Base-by-base conservation (phyloP, 495 filamentous ascomycete species). In the Astrothelium macrocarpum region DNA sequence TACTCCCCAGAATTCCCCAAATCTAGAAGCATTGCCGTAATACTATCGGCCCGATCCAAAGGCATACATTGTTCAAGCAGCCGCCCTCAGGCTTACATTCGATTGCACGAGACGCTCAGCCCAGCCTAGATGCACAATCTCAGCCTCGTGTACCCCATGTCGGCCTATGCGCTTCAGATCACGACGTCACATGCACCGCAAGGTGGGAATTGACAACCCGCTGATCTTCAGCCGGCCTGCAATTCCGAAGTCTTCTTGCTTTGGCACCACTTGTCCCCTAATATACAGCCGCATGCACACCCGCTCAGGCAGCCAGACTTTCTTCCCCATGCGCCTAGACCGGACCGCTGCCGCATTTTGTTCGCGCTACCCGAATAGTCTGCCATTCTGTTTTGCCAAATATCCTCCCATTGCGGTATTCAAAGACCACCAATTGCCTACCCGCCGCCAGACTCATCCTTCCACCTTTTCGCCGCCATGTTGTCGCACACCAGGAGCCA, bases 121-220 rank as follows among this genome's bases (percentile, higher is more conserved):
- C n/a, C n/a, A n/a, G n/a, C n/a, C n/a, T n/a, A n/a, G n/a, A n/a
- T n/a, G n/a, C n/a, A n/a, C n/a, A n/a, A n/a, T n/a, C n/a, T n/a
- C n/a, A n/a, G n/a, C n/a, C n/a, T n/a, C n/a, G n/a, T n/a, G n/a
- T n/a, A n/a, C n/a, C n/a, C n/a, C n/a, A n/a, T n/a, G n/a, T n/a
- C n/a, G n/a, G n/a, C n/a, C n/a, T n/a, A 39, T 39, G 34, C 34
- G 34, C 34, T 39, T 39, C 14, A 14, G 34, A 14, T 5, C 34
- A 14, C 49, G 49, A 56, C 49, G 49, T 56, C 49, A 56, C 49
- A 56, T 56, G 49, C 49, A 56, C 49, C 49, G 25, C 49, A 20
- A 39, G 34, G 34, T 39, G 14, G 49, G 20, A 56, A 56, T 56
- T 23, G 49, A 56, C 49, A 56, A 28, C 49, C 34, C 49, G 23